phyloP scores from a whole-genome alignment of 2,329 filamentous ascomycete genomes.

The Pseudopithomyces chartarum region DNA sequence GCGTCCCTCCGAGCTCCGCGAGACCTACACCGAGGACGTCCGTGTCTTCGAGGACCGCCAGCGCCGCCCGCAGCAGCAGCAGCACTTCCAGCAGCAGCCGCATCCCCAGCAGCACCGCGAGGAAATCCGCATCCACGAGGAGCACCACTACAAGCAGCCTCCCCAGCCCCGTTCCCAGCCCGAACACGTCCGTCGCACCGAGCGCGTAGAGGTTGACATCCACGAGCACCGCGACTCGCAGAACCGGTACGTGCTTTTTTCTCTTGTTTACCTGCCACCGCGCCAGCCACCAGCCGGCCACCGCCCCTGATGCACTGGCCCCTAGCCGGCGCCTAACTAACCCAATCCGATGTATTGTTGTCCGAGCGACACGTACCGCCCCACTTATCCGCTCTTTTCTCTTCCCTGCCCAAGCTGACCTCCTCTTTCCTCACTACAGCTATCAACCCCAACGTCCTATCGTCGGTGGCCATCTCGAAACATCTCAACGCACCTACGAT shows the following conservation, averaged over 20 bases:
- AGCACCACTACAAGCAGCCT: constrained; percentile 34
- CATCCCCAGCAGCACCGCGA: constrained; percentile 32
- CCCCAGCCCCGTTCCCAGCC: constrained; percentile 28
- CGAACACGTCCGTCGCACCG: constrained; percentile 16
- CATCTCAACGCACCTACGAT: constrained; percentile 59
- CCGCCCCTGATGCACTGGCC: constrained; percentile 40
- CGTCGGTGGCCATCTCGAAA: constrained; percentile 69
- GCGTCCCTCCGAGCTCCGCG: constrained; percentile 53
- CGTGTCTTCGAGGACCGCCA: constrained; percentile 70
- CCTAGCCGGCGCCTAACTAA: constrained; percentile 38
- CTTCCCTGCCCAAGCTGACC: constrained; percentile 42
- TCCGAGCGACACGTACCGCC: constrained; percentile 45
- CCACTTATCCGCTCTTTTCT: constrained; percentile 48
- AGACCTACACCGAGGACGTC: constrained; percentile 75
- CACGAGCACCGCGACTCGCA: constrained; percentile 23
- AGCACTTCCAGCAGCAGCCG: constrained; percentile 76
- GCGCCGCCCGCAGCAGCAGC: constrained; percentile 72
- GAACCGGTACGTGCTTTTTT: constrained; percentile 37
- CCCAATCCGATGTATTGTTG: constrained; percentile 45
- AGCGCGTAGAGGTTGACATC: constrained; percentile 33
- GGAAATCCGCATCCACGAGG: constrained; percentile 41
- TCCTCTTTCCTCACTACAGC: constrained; percentile 49
- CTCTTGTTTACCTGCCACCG: constrained; percentile 30
- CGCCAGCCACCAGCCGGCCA: constrained; percentile 35
- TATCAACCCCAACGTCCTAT: constrained; percentile 62